Percentiles rank a stretch among this genome's conserved stretches.
Evolutionary conservation across 257 asterid species (phyloP).

Genomic region (Plantago major): DNA sequence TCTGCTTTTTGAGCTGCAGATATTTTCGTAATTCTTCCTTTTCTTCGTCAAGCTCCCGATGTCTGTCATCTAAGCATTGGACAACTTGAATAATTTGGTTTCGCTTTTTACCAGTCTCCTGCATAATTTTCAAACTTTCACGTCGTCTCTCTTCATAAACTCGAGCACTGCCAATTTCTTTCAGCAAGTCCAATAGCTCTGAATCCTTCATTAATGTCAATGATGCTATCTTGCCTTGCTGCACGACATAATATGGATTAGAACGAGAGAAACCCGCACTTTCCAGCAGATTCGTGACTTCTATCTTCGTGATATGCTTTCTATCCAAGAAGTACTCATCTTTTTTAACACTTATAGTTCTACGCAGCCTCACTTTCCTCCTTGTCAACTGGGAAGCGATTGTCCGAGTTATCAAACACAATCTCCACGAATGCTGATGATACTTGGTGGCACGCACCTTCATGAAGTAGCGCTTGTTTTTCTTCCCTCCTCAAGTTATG

Average conservation of each 20-base stretch:
- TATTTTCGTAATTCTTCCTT: constrained; percentile 89
- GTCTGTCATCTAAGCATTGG: constrained; percentile 92
- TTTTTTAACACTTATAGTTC: constrained; percentile 93
- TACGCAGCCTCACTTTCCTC: constrained; percentile 96
- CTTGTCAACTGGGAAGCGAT: constrained; percentile 94
- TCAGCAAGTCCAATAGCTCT: constrained; percentile 91
- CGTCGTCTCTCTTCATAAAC: constrained; percentile 99
- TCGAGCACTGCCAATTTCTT: constrained; percentile 99
- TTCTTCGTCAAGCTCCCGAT: constrained; percentile 96
- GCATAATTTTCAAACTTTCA: constrained; percentile 97
- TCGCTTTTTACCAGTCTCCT: constrained; percentile 92
- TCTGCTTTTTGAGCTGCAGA: constrained; percentile 88
- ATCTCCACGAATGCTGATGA: constrained; percentile 97
- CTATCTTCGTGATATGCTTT: constrained; percentile 97
- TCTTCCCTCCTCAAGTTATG: constrained; percentile 95
- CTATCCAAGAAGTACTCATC: constrained; percentile 98
- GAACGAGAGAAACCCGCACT: constrained; percentile 99
- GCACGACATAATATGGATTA: constrained; percentile 98
- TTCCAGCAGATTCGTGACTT: constrained; percentile 96
- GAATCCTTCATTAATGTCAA: constrained; percentile 93
- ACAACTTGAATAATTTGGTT: constrained; percentile 97
- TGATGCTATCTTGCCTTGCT: constrained; percentile 98
- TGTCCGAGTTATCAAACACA: constrained; percentile 93
- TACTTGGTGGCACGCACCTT: constrained; percentile 96
- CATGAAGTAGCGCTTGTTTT: constrained; percentile 87